Evolutionary conservation across 108 stramenopile genomes (phyloP).

Genomic region (Fragilaria radians): DNA sequence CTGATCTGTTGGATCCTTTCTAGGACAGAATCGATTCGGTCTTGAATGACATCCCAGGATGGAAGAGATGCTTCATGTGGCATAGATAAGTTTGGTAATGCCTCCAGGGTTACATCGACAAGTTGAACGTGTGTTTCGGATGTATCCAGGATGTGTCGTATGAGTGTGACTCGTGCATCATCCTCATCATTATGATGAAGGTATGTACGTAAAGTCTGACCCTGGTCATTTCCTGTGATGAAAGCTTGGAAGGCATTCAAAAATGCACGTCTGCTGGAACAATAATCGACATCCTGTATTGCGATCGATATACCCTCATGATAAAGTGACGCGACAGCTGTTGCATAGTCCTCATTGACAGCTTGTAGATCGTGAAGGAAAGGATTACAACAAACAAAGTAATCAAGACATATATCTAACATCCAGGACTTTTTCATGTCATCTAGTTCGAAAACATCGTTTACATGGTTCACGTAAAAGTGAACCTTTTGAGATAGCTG

Average conservation of each 20-base stretch:
- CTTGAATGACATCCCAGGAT: neutral
- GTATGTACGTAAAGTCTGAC: neutral
- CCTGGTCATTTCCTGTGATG: neutral
- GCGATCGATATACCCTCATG: neutral
- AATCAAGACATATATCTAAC: slow-evolving; percentile 60
- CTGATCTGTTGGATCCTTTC: neutral
- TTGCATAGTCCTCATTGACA: slow-evolving; percentile 1
- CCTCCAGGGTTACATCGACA: slow-evolving; percentile 17
- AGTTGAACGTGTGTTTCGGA: neutral
- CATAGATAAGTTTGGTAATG: slow-evolving; percentile 32
- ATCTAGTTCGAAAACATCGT: neutral
- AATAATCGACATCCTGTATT: neutral
- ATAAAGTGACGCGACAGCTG: neutral
- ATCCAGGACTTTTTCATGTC: slow-evolving; percentile 12
- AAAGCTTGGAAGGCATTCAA: neutral
- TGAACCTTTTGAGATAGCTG: slow-evolving; percentile 23
- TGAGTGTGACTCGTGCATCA: neutral
- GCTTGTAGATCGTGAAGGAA: slow-evolving; percentile 36
- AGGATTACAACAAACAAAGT: slow-evolving; percentile 52
- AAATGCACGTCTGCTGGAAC: neutral
- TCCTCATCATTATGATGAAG: neutral
- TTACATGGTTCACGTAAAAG: slow-evolving; percentile 13
- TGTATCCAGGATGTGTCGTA: neutral
- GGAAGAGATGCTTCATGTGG: slow-evolving; percentile 19
- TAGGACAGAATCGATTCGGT: slow-evolving; percentile 7